Evolutionary conservation across 495 filamentous ascomycete species (phyloP).

Genomic region (Neurospora sp.): DNA sequence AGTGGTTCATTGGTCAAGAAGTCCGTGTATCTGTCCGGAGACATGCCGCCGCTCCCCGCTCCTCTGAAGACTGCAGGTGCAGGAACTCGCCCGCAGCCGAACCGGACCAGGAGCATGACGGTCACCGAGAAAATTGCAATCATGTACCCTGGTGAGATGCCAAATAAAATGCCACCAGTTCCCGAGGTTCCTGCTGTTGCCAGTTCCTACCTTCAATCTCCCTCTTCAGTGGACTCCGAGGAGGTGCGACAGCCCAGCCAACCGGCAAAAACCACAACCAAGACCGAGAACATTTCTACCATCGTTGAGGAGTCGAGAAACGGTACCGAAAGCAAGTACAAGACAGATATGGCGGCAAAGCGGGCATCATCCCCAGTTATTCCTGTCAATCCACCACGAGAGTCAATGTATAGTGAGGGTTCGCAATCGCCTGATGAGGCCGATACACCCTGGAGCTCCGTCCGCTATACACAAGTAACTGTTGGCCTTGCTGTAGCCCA

Average conservation of each 20-base stretch:
- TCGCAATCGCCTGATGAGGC: constrained; percentile 17
- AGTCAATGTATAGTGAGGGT: neutral
- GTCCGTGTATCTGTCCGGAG: constrained; percentile 26
- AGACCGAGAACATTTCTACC: constrained; percentile 28
- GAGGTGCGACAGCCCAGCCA: constrained; percentile 18
- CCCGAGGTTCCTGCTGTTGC: constrained; percentile 35
- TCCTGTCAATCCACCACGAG: constrained; percentile 1
- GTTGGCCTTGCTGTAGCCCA: constrained; percentile 19
- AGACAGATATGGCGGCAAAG: constrained; percentile 16
- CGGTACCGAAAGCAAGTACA: neutral
- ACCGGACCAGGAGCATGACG: constrained; percentile 44
- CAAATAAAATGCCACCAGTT: constrained; percentile 15
- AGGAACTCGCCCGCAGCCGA: constrained; percentile 24
- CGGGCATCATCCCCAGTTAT: constrained; percentile 30
- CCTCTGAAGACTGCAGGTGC: constrained; percentile 30
- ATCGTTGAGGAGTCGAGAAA: constrained; percentile 20
- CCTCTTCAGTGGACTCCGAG: constrained; percentile 7
- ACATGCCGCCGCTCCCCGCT: constrained; percentile 29
- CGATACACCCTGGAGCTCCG: constrained; percentile 29
- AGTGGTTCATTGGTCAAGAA: constrained; percentile 31
- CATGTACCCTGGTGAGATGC: constrained; percentile 27
- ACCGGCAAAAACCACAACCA: constrained; percentile 22
- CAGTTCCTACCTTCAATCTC: constrained; percentile 13
- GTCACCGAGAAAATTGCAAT: constrained; percentile 41
- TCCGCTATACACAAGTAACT: constrained; percentile 29